A percentile compares a stretch with the other conserved stretches of the same genome.
Conservation (phyloP, 352 stramenopile species). For the Phytophthora lateralis region DNA sequence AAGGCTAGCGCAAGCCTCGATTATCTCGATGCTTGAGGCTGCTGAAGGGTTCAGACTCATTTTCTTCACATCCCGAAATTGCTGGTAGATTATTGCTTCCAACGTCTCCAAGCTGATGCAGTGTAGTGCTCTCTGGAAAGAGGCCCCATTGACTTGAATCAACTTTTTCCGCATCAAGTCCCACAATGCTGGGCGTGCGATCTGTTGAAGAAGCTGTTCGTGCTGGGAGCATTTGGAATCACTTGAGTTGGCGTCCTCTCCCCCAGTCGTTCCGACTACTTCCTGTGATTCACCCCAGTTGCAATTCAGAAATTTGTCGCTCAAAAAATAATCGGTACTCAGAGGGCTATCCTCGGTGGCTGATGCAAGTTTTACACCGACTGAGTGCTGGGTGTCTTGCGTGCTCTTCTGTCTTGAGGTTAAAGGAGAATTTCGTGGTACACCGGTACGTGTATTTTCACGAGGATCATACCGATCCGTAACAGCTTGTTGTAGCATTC, state of each 20-base stretch:
- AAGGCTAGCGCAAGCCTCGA: conserved; percentile 60
- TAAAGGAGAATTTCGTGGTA: background rate
- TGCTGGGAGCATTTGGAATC: conserved; percentile 2
- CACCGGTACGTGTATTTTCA: background rate
- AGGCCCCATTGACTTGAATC: conserved; percentile 33
- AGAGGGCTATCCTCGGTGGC: conserved; percentile 21
- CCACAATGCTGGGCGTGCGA: conserved; percentile 51
- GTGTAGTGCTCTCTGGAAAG: conserved; percentile 33
- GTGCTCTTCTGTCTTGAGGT: background rate
- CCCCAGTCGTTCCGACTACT: background rate
- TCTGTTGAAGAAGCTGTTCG: conserved; percentile 33
- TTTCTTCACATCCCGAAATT: conserved; percentile 43
- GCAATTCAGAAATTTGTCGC: conserved; percentile 34
- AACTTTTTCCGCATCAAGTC: conserved; percentile 55
- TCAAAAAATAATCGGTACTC: conserved; percentile 44
- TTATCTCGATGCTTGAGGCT: conserved; percentile 47
- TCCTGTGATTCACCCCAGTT: conserved; percentile 25
- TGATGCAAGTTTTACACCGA: conserved; percentile 13
- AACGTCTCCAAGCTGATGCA: conserved; percentile 48
- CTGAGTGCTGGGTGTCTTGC: background rate
- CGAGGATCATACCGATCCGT: background rate
- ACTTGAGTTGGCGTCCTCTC: background rate
- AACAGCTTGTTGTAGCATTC: background rate
- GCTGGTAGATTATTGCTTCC: conserved; percentile 52
- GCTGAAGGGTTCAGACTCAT: conserved; percentile 57